phyloP scores from a whole-genome alignment of 2,329 filamentous ascomycete species.

The Alternaria sp. region DNA sequence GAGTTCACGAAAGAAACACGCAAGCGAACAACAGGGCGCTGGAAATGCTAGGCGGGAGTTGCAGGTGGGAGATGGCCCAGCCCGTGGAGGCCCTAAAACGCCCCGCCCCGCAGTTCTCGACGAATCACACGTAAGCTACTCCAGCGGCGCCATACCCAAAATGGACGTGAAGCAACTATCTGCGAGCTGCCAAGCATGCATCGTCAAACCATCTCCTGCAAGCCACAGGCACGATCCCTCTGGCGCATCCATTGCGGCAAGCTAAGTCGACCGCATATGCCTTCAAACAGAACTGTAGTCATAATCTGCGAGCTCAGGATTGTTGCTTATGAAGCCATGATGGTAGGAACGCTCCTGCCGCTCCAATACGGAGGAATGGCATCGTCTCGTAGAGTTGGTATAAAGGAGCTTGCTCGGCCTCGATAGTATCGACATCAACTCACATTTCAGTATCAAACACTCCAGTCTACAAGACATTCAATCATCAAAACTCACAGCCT shows the following conservation, averaged over 20 bases:
- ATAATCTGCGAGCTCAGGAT: neutral
- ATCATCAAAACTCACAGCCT: neutral
- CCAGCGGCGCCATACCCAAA: neutral
- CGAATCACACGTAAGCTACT: neutral
- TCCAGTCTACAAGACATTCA: neutral
- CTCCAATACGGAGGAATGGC: neutral
- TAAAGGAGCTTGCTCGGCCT: neutral
- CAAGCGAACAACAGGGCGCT: neutral
- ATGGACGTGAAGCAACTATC: conserved; percentile 6
- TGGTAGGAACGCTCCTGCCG: neutral
- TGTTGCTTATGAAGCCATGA: neutral
- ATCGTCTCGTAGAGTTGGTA: neutral
- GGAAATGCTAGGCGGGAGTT: neutral
- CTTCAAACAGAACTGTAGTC: neutral
- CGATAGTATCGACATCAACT: neutral
- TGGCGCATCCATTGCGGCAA: neutral
- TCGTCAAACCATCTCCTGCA: neutral
- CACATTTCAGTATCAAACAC: neutral
- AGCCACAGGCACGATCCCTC: neutral
- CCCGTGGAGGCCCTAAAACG: neutral
- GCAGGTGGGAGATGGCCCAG: neutral
- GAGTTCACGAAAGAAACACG: neutral
- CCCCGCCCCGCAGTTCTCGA: neutral
- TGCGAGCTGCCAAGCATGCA: conserved; percentile 3
- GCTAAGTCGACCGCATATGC: neutral